A percentile compares a stretch with the other conserved stretches of the same genome.
phyloP scores from a whole-genome alignment of 129 eudicot genomes.

The Oenanthe sinensis region DNA sequence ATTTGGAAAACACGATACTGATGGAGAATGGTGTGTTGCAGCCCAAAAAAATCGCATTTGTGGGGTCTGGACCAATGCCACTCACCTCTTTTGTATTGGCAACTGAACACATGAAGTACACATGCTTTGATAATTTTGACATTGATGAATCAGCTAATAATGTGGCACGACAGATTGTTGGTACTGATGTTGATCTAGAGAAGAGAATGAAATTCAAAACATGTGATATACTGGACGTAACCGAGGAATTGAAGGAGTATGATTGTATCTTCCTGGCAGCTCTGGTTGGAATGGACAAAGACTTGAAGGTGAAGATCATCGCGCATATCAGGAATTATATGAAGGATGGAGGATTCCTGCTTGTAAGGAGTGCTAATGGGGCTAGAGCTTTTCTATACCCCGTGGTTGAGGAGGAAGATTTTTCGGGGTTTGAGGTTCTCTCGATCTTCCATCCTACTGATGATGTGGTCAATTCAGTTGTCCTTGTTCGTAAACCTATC shows the following conservation, averaged over 20 bases:
- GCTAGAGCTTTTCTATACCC: conserved; percentile 25
- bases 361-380: conserved; percentile 22
- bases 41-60: conserved; percentile 20
- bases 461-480: conserved; percentile 23
- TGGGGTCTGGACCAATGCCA: conserved; percentile 29
- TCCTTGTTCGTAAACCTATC: conserved; percentile 17
- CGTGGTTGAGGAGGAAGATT: conserved; percentile 20
- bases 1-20: conserved; percentile 15
- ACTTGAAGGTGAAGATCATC: conserved; percentile 16
- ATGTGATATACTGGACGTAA: conserved; percentile 14
- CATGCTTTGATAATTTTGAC: conserved; percentile 19
- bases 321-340: conserved; percentile 19
- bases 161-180: conserved; percentile 11
- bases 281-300: conserved; percentile 24
- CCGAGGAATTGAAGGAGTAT: conserved; percentile 20
- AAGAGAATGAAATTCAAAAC: conserved; percentile 21
- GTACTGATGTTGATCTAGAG: conserved; percentile 5
- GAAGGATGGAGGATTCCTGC: conserved; percentile 17
- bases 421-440: conserved; percentile 17
- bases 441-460: conserved; percentile 22
- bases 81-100: conserved; percentile 21
- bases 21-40: conserved; percentile 5
- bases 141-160: conserved; percentile 19
- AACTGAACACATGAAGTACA: conserved; percentile 13
- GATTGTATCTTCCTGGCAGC: conserved; percentile 25